Evolutionary conservation across 129 eudicot species (phyloP).

Genomic region (Deinandra increscens): DNA sequence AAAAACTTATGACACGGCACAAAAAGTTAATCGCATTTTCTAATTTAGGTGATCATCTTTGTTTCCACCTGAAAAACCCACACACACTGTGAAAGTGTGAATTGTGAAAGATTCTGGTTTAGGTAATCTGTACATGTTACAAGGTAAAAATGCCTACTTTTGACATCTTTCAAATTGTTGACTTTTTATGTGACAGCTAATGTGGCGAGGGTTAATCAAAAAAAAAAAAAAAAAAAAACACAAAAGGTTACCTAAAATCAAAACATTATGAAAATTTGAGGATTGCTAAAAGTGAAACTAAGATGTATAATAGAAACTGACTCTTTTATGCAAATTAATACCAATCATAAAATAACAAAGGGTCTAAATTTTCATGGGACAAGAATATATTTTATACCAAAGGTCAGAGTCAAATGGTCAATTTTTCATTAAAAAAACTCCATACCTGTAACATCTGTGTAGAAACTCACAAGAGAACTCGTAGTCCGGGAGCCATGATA

Average conservation of each 20-base stretch:
- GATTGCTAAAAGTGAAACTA: not conserved
- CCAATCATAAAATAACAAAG: not conserved
- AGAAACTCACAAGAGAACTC: constrained; percentile 62
- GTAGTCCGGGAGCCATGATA: constrained; percentile 78
- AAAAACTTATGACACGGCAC: not conserved
- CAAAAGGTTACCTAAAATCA: not conserved
- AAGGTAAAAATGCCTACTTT: too few relatives aligned
- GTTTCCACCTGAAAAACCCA: not conserved
- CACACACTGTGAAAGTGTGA: not conserved
- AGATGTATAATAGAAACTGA: too few relatives aligned
- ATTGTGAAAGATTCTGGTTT: not conserved
- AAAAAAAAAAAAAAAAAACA: not conserved
- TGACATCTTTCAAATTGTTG: not conserved
- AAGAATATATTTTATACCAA: not conserved
- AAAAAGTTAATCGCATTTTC: not conserved
- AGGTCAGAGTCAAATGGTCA: not conserved
- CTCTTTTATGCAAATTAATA: not conserved
- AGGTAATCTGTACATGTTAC: too few relatives aligned
- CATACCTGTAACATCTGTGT: constrained; percentile 69
- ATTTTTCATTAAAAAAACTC: not conserved
- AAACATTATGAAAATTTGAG: not conserved
- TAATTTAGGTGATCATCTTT: not conserved
- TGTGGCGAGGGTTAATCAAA: not conserved
- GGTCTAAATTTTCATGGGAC: not conserved
- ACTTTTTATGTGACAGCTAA: not conserved